Conservation (phyloP, 805 yeast genomes). For the Lipomyces orientalis region DNA sequence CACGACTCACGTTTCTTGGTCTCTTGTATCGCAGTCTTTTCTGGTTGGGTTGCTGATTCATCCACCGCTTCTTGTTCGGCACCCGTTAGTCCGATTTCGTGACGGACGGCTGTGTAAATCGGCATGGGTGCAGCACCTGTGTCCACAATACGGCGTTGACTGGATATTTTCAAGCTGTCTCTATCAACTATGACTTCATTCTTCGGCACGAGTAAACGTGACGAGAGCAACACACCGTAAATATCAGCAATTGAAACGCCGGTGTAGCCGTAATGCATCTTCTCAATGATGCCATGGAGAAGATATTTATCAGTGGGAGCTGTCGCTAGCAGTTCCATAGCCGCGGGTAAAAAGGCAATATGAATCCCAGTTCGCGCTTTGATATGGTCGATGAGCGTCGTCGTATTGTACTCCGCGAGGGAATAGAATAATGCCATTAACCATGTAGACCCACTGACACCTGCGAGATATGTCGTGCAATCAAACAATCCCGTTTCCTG, state of each 20-base stretch:
- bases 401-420: slow-evolving; percentile 27
- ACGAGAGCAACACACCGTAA: slow-evolving; percentile 37
- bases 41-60: slow-evolving; percentile 6
- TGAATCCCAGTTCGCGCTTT: slow-evolving; percentile 34
- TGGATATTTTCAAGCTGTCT: slow-evolving; percentile 35
- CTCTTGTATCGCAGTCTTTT: slow-evolving; percentile 9
- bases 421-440: slow-evolving; percentile 37
- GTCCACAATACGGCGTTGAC: slow-evolving; percentile 32
- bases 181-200: slow-evolving; percentile 27
- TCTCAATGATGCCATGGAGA: slow-evolving; percentile 36
- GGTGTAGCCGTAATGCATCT: slow-evolving; percentile 23
- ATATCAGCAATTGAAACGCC: slow-evolving; percentile 33
- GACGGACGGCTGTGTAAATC: slow-evolving; percentile 40
- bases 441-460: slow-evolving; percentile 41
- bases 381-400: slow-evolving; percentile 28
- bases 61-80: slow-evolving; percentile 20
- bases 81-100: slow-evolving; percentile 36
- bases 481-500: slow-evolving; percentile 36
- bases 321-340: slow-evolving; percentile 32
- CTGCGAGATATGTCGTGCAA: slow-evolving; percentile 39
- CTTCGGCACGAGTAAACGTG: slow-evolving; percentile 37
- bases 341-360: slow-evolving; percentile 35
- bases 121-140: slow-evolving; percentile 40
- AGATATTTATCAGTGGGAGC: slow-evolving; percentile 38
- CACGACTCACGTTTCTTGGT: slow-evolving; percentile 16